Evolutionary conservation across 2,329 filamentous ascomycete genomes (phyloP).

Genomic region (Trichoderma sp.): DNA sequence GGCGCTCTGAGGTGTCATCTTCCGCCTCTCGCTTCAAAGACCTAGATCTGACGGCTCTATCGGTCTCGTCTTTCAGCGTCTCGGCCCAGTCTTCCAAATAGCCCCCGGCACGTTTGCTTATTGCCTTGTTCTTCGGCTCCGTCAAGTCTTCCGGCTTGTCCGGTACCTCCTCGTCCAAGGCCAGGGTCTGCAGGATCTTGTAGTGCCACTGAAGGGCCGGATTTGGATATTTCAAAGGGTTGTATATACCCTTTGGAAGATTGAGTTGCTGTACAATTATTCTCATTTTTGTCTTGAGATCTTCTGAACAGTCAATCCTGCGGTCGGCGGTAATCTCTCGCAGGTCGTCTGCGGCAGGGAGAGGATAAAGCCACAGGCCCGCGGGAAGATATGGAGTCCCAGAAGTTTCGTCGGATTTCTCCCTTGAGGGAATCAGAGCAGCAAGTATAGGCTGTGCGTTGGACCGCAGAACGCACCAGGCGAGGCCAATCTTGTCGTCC

Average conservation of each 20-base stretch:
- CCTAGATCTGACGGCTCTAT: constrained; percentile 36
- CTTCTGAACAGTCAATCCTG: constrained; percentile 57
- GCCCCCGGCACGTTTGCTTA: constrained; percentile 80
- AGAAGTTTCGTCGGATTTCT: constrained; percentile 60
- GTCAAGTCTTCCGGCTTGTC: constrained; percentile 74
- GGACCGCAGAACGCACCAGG: constrained; percentile 81
- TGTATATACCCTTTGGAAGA: constrained; percentile 79
- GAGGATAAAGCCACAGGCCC: constrained; percentile 82
- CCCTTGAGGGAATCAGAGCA: constrained; percentile 74
- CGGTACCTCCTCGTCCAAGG: constrained; percentile 86
- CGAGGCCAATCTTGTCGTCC: constrained; percentile 76
- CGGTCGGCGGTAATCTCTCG: constrained; percentile 65
- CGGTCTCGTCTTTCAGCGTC: constrained; percentile 58
- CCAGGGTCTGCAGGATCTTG: constrained; percentile 84
- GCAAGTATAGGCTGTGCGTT: constrained; percentile 79
- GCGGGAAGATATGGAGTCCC: constrained; percentile 71
- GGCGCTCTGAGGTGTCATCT: constrained; percentile 40
- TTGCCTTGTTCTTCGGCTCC: constrained; percentile 78
- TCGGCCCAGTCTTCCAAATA: constrained; percentile 76
- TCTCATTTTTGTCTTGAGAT: constrained; percentile 78
- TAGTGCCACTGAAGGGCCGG: constrained; percentile 97
- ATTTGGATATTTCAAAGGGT: constrained; percentile 86
- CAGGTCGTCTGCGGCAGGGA: constrained; percentile 88
- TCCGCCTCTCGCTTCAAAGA: constrained; percentile 52
- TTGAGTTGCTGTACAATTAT: constrained; percentile 80